These are phyloP conservation scores for Mrakia gelida DNA, from an alignment of 768 basidiomycete genomes.

Conservation along the genomic window DNA sequence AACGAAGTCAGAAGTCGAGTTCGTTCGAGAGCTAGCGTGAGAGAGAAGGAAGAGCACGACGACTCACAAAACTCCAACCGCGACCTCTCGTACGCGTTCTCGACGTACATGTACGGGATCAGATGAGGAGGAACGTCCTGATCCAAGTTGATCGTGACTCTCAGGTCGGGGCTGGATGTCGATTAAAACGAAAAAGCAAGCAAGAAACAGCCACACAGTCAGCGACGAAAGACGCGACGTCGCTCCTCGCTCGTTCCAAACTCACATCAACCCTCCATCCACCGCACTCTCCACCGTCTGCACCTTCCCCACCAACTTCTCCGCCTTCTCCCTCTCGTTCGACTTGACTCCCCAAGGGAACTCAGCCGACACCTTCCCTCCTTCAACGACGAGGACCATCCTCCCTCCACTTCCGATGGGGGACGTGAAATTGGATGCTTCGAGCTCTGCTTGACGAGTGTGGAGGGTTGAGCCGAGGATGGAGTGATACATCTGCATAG, in stretches of 20 bases:
- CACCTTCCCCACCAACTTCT: neutral
- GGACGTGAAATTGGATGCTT: neutral
- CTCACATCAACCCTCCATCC: neutral
- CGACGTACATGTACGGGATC: neutral
- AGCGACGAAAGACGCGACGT: neutral
- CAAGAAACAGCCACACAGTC: neutral
- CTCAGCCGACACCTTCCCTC: neutral
- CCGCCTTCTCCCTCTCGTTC: neutral
- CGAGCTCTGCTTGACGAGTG: neutral
- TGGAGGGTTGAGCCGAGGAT: neutral
- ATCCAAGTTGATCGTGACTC: constrained; percentile 1
- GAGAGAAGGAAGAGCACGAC: neutral
- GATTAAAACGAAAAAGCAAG: neutral
- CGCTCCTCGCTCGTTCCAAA: neutral
- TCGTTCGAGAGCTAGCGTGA: neutral
- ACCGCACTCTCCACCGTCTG: neutral
- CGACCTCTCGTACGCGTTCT: neutral
- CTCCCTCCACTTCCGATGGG: neutral
- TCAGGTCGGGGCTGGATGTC: neutral
- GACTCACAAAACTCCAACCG: neutral
- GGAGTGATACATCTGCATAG: constrained; percentile 9
- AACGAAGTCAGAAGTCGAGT: neutral
- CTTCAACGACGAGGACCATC: neutral
- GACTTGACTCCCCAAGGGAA: constrained; percentile 8
- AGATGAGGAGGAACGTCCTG: constrained; percentile 1